phyloP scores from a whole-genome alignment of 768 basidiomycete genomes.

The Boletus insuetus region DNA sequence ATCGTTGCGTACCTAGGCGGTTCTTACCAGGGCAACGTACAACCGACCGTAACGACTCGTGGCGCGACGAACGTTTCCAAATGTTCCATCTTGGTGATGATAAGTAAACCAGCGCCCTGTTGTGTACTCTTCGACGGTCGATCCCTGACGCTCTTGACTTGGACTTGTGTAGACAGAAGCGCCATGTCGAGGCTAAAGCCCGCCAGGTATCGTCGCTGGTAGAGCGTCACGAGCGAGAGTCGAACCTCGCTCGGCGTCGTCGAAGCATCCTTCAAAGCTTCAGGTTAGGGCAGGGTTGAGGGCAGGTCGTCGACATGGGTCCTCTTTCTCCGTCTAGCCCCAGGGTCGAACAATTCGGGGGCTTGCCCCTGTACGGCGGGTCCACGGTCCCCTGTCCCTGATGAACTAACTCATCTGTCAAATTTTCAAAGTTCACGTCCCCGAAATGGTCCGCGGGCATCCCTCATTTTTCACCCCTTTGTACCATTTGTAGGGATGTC shows the following conservation, averaged over 20 bases:
- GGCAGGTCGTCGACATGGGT: not conserved
- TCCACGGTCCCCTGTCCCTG: not conserved
- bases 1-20: not conserved
- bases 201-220: not conserved
- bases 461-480: not conserved
- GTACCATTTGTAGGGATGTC: not conserved
- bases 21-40: not conserved
- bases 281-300: not conserved
- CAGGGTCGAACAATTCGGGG: not conserved
- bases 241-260: not conserved
- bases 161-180: not conserved
- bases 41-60: not conserved
- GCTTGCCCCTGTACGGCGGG: not conserved
- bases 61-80: not conserved
- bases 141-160: not conserved
- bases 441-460: not conserved
- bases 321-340: not conserved
- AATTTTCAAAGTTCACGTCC: not conserved
- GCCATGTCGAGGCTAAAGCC: not conserved
- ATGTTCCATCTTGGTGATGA: too few relatives aligned
- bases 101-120: not conserved
- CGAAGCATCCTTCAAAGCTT: not conserved
- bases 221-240: not conserved
- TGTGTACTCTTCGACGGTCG: not conserved
- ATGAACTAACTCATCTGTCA: not conserved